Conservation (phyloP, 139 green algal species). For the Chara braunii region DNA sequence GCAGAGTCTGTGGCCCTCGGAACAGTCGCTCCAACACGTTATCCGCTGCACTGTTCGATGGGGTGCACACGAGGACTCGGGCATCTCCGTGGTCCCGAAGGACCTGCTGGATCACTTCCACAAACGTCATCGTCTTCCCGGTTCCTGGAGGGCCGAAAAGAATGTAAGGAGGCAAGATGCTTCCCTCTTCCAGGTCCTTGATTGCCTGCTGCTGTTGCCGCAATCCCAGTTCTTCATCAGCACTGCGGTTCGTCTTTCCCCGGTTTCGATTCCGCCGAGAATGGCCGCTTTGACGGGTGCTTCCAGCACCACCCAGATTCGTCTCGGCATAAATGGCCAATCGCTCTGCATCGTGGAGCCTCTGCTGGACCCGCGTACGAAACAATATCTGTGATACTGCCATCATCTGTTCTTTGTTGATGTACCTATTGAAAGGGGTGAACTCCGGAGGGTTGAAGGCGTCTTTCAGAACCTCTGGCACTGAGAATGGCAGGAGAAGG, state of each 20-base stretch:
- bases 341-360: background rate
- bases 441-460: background rate
- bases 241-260: background rate
- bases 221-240: background rate
- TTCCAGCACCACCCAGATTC: background rate
- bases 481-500: background rate
- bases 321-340: background rate
- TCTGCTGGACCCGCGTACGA: background rate
- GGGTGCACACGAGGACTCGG: slow-evolving; percentile 1
- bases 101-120: slow-evolving; percentile 10
- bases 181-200: background rate
- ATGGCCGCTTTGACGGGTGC: background rate
- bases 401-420: slow-evolving; percentile 14
- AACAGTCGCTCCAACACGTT: background rate
- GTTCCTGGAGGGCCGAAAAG: slow-evolving; percentile 39
- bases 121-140: slow-evolving; percentile 27
- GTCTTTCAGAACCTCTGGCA: background rate
- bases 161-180: background rate
- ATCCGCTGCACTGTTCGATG: slow-evolving; percentile 18
- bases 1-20: background rate
- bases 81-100: background rate
- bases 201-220: background rate
- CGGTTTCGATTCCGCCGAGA: background rate
- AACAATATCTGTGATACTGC: slow-evolving; percentile 8
- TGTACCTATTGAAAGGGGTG: background rate